phyloP scores from a whole-genome alignment of 768 basidiomycete species.

The Tylopilus felleus region DNA sequence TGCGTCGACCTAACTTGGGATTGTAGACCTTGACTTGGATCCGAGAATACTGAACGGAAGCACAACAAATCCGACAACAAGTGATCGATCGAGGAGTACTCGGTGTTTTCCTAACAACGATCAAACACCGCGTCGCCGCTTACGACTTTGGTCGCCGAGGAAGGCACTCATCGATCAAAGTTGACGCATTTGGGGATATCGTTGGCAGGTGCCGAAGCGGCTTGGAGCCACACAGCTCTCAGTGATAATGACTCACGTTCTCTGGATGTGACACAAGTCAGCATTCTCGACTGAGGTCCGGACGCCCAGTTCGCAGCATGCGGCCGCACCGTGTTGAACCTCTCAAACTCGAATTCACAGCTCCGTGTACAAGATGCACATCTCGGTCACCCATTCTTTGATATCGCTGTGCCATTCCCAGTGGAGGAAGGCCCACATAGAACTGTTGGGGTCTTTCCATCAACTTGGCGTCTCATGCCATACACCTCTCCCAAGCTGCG shows the following conservation, averaged over 20 bases:
- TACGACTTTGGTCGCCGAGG: neutral
- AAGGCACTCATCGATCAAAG: neutral
- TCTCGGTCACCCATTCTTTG: too few relatives aligned
- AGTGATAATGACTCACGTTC: too few relatives aligned
- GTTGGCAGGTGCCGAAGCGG: too few relatives aligned
- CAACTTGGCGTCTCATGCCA: neutral
- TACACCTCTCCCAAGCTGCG: neutral
- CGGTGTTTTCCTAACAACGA: neutral
- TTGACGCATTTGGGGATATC: too few relatives aligned
- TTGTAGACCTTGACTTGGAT: neutral
- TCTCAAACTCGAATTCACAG: too few relatives aligned
- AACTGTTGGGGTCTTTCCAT: neutral
- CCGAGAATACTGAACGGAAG: neutral
- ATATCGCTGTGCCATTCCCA: too few relatives aligned
- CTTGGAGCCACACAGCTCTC: too few relatives aligned
- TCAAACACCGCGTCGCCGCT: neutral
- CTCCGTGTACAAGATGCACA: too few relatives aligned
- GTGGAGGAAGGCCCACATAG: neutral
- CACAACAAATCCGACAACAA: conserved; percentile 1
- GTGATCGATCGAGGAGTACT: neutral
- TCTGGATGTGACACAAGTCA: too few relatives aligned
- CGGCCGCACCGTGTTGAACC: too few relatives aligned
- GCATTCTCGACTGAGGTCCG: too few relatives aligned
- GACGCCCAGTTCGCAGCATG: too few relatives aligned
- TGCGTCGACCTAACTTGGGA: neutral